A percentile compares a stretch with the other conserved stretches of the same genome.
These are phyloP conservation scores for Syzygium oleosum DNA, from an alignment of 345 rosid species.

Conservation along the genomic window DNA sequence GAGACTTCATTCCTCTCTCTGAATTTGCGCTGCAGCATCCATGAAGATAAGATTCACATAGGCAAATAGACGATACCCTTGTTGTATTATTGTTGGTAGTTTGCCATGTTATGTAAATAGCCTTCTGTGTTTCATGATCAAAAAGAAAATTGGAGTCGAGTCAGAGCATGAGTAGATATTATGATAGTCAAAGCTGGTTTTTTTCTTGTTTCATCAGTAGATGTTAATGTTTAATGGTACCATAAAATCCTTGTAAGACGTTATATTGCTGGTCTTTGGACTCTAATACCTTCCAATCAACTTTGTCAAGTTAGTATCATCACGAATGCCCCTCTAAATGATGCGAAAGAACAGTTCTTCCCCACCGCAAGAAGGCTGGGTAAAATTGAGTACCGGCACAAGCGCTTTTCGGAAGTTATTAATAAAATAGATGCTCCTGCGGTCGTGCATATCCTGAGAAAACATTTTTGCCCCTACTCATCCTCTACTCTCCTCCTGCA, in stretches of 20 bases:
- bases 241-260: not conserved
- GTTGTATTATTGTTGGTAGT: not conserved
- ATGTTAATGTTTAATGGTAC: not conserved
- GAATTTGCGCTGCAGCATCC: not conserved
- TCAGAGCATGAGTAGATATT: not conserved
- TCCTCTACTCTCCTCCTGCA: not conserved
- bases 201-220: not conserved
- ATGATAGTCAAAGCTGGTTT: not conserved
- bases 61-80: not conserved
- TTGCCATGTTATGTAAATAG: not conserved
- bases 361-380: not conserved
- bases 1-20: slow-evolving; percentile 41
- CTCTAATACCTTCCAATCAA: not conserved
- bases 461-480: not conserved
- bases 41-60: not conserved
- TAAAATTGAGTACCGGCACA: not conserved
- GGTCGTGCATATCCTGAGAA: not conserved
- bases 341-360: not conserved
- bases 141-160: not conserved
- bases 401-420: too few relatives aligned
- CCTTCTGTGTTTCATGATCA: not conserved
- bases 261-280: not conserved
- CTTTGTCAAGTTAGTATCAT: not conserved
- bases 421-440: too few relatives aligned
- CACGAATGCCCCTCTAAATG: not conserved